These are phyloP conservation scores for Westerdykella ornata DNA, from an alignment of 2,329 filamentous ascomycete genomes.

Conservation along the genomic window DNA sequence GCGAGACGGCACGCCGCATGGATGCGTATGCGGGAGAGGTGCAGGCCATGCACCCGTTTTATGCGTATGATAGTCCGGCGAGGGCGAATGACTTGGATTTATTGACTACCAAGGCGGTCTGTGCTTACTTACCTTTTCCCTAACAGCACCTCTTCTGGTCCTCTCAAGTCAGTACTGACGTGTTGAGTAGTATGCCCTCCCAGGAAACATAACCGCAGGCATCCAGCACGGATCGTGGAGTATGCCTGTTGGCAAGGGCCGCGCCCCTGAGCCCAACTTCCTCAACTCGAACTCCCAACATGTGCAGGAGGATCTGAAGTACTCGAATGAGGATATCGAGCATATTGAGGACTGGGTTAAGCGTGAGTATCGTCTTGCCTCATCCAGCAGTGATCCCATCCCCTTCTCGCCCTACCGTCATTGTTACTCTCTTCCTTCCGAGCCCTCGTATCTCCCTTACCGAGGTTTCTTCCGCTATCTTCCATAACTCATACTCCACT, in stretches of 20 bases:
- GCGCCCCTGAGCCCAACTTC: conserved; percentile 43
- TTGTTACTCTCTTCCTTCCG: no score
- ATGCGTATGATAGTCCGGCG: conserved; percentile 62
- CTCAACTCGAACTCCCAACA: conserved; percentile 60
- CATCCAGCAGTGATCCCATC: neutral
- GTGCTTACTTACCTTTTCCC: no score
- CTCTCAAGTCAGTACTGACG: neutral
- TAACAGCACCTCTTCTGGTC: no score
- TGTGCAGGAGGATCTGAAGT: conserved; percentile 58
- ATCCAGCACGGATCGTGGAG: conserved; percentile 71
- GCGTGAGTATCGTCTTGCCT: conserved; percentile 18
- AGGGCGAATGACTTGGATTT: conserved; percentile 67
- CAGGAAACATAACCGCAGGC: conserved; percentile 63
- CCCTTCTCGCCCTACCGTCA: neutral
- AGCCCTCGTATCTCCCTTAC: no score
- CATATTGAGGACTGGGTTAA: conserved; percentile 59
- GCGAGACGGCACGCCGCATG: conserved; percentile 73
- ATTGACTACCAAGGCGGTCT: conserved; percentile 58
- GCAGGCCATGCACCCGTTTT: conserved; percentile 61
- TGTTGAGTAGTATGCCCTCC: conserved; percentile 54
- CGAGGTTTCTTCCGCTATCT: no score
- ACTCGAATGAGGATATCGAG: conserved; percentile 56
- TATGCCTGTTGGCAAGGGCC: conserved; percentile 51
- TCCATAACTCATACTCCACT: neutral
- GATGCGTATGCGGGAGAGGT: conserved; percentile 69